These are phyloP conservation scores for Tulasnella sp. DNA, from an alignment of 768 basidiomycete species.

Conservation along the genomic window DNA sequence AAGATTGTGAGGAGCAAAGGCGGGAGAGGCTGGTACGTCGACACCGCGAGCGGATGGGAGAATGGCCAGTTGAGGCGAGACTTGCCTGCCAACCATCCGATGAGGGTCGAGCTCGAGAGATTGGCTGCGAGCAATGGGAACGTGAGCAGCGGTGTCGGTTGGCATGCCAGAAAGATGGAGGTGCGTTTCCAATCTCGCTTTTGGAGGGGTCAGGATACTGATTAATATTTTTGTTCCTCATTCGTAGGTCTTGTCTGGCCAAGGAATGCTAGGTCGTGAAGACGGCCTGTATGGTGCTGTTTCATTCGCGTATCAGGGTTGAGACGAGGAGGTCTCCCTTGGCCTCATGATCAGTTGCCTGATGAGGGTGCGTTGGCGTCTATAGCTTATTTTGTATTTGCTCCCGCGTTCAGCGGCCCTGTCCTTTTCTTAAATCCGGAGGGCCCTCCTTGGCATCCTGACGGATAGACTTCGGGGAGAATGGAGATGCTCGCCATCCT, in stretches of 20 bases:
- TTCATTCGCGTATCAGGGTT: conserved; percentile 90
- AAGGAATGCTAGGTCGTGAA: conserved; percentile 84
- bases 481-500: no score
- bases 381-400: neutral
- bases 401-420: neutral
- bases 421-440: neutral
- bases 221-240: neutral
- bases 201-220: neutral
- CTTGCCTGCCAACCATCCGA: conserved; percentile 48
- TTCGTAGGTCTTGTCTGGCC: conserved; percentile 64
- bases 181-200: conserved; percentile 34
- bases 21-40: conserved; percentile 89
- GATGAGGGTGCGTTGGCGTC: neutral
- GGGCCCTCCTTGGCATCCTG: neutral
- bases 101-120: conserved; percentile 56
- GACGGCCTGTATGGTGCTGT: conserved; percentile 91
- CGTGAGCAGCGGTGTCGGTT: conserved; percentile 84
- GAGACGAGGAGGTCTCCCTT: conserved; percentile 17
- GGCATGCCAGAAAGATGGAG: conserved; percentile 97
- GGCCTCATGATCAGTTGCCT: neutral
- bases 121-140: conserved; percentile 75
- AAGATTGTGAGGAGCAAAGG: conserved; percentile 85
- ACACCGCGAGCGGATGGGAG: conserved; percentile 77
- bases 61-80: conserved; percentile 47
- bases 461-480: neutral